These are phyloP conservation scores for Aspergillus hiratsukae DNA, from an alignment of 2,329 filamentous ascomycete genomes.

Conservation along the genomic window DNA sequence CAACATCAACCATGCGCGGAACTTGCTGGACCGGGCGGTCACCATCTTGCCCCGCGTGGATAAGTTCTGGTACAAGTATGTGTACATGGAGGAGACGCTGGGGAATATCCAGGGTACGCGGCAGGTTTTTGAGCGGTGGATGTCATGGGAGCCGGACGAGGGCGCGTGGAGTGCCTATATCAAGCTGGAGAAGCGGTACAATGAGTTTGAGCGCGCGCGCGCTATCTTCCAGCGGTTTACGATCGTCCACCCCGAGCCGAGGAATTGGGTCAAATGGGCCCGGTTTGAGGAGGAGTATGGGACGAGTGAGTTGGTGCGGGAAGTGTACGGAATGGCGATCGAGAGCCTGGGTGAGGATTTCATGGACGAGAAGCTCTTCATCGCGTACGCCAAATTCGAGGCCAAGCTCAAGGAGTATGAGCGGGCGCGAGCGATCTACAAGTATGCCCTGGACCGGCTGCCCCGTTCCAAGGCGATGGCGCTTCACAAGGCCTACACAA, in stretches of 20 bases:
- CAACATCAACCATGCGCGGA: constrained; percentile 95
- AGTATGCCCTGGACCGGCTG: constrained; percentile 88
- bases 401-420: constrained; percentile 94
- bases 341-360: constrained; percentile 91
- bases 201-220: constrained; percentile 84
- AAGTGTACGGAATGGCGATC: constrained; percentile 84
- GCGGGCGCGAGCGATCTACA: constrained; percentile 89
- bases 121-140: constrained; percentile 96
- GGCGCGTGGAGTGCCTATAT: constrained; percentile 94
- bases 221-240: constrained; percentile 88
- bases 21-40: constrained; percentile 90
- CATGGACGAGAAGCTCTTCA: constrained; percentile 93
- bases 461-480: constrained; percentile 78
- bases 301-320: constrained; percentile 82
- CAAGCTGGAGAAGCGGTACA: constrained; percentile 92
- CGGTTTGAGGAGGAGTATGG: constrained; percentile 95
- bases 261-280: constrained; percentile 99
- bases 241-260: constrained; percentile 85
- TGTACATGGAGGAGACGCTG: constrained; percentile 97
- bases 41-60: constrained; percentile 85
- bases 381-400: constrained; percentile 92
- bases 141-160: constrained; percentile 97
- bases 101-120: constrained; percentile 88
- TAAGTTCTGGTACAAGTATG: constrained; percentile 99
- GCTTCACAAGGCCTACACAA: constrained; percentile 91